Conservation (phyloP, 177 flowering plant species). For the Vitis hybrid region DNA sequence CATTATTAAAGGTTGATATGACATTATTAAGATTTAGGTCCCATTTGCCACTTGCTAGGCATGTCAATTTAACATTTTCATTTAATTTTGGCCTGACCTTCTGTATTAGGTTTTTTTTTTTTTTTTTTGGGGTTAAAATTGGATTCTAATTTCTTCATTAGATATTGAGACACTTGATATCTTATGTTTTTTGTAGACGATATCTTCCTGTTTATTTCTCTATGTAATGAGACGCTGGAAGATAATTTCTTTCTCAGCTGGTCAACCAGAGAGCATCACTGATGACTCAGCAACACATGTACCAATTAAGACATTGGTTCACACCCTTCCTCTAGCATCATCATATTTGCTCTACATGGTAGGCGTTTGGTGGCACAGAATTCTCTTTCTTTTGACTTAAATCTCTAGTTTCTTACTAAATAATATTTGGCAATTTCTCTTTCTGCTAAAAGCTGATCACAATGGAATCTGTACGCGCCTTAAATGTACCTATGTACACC, state of each 20-base stretch:
- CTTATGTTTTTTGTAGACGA: slow-evolving; percentile 39
- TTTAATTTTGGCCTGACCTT: neutral
- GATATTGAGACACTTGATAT: neutral
- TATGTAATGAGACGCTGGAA: slow-evolving; percentile 64
- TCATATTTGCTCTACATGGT: slow-evolving; percentile 87
- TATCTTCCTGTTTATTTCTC: slow-evolving; percentile 68
- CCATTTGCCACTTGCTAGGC: neutral
- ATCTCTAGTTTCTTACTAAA: neutral
- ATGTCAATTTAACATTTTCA: neutral
- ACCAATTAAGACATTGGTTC: slow-evolving; percentile 56
- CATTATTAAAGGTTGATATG: no score
- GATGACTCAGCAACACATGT: slow-evolving; percentile 44
- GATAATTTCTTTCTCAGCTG: slow-evolving; percentile 60
- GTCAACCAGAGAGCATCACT: slow-evolving; percentile 34
- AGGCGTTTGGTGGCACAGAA: slow-evolving; percentile 15
- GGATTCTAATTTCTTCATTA: neutral
- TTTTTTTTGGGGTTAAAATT: neutral
- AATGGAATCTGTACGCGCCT: slow-evolving; percentile 89
- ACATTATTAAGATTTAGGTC: neutral
- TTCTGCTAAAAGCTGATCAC: slow-evolving; percentile 55
- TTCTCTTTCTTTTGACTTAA: neutral
- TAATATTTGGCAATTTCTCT: slow-evolving; percentile 4
- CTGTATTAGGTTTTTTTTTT: neutral
- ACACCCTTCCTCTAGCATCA: slow-evolving; percentile 68
- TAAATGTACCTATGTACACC: slow-evolving; percentile 96